Conservation (phyloP, 352 stramenopile genomes). For the Phytophthora hibernalis region DNA sequence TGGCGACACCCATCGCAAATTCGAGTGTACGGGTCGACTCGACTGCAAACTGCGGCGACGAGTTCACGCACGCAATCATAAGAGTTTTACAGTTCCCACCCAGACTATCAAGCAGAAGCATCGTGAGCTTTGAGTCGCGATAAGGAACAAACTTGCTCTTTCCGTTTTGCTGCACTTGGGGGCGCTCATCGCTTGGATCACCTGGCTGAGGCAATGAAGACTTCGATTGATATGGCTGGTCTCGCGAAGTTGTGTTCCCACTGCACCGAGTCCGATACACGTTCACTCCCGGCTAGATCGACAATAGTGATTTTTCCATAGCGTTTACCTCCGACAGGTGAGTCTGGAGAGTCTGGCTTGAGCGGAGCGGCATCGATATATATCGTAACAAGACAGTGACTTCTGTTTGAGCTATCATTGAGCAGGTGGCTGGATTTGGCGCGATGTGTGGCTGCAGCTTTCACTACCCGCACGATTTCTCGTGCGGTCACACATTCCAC, state of each 20-base stretch:
- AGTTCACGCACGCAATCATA: conserved; percentile 82
- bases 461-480: conserved; percentile 74
- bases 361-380: conserved; percentile 72
- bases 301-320: conserved; percentile 85
- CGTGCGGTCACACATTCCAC: conserved; percentile 59
- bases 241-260: conserved; percentile 72
- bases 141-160: conserved; percentile 72
- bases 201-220: conserved; percentile 77
- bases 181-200: conserved; percentile 77
- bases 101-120: conserved; percentile 77
- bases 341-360: conserved; percentile 13
- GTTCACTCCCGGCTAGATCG: conserved; percentile 76
- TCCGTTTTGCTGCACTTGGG: conserved; percentile 34
- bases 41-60: conserved; percentile 55
- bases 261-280: conserved; percentile 63
- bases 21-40: conserved; percentile 76
- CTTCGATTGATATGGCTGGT: conserved; percentile 85
- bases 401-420: conserved; percentile 77
- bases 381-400: conserved; percentile 81
- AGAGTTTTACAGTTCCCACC: conserved; percentile 80
- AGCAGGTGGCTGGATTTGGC: conserved; percentile 74
- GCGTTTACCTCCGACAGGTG: conserved; percentile 42
- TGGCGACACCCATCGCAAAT: conserved; percentile 83
- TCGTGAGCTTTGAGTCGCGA: conserved; percentile 79
- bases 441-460: conserved; percentile 64